Evolutionary conservation across 2,329 filamentous ascomycete genomes (phyloP), one percentile per base, ranked within the genome.

Genomic region (Nemania sp.): DNA sequence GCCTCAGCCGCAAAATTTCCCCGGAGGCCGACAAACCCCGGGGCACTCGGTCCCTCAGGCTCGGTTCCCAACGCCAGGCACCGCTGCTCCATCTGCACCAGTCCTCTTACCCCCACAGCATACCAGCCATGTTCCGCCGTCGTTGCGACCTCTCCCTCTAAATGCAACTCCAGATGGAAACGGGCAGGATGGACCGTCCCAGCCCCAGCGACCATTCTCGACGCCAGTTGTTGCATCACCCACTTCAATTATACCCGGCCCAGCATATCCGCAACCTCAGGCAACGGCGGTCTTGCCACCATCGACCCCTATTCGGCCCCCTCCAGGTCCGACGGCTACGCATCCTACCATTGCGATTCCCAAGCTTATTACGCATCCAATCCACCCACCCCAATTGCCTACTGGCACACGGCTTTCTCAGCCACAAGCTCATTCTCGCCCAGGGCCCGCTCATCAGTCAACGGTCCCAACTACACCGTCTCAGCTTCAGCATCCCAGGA

Each of bases 161-260:
- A 68, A 68, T 24, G 60, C 61, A n/a, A 61, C 66, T 11, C 66
- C 66, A 23, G 67, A 70, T 56, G 66, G 65, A 15, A 56, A 60
- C 30, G 64, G 65, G 24, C 66, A 68, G 43, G 63, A 61, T 31
- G 42, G 47, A n/a, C 60, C 73, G 68, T 39, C 71, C 68, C 61
- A 75, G 67, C 40, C 71, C 68, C 61, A 75, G 67, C 34, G 65
- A 45, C 47, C 66, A 62, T 47, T 63, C 43, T 59, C 48, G 71
- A 54, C 30, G 52, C 49, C 36, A 61, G 65, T 41, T 61, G 40
- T 28, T 51, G 52, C 51, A 60, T 70, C 41, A 68, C 61, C 34
- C 70, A 50, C 46, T 63, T 67, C 64, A 23, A 61, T 40, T 40
- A n/a, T 56, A 30, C 57, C 59, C 9, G 45, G 59, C 17, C 53